phyloP scores from a whole-genome alignment of 2,329 filamentous ascomycete species.

The Remersonia thermophila region DNA sequence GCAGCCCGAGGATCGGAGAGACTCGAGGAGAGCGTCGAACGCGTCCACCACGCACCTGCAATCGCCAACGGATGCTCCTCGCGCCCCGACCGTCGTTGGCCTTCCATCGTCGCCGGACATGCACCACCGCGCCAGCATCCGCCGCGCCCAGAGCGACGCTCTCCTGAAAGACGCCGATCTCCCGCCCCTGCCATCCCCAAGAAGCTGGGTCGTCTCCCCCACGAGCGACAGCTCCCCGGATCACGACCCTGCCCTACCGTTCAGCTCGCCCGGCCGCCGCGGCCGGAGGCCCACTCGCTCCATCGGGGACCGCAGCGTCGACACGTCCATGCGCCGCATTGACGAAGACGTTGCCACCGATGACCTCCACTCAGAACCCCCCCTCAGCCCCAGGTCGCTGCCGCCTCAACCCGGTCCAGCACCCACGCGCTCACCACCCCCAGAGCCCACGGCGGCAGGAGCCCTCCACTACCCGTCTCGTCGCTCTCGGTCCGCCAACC shows the following conservation, averaged over 20 bases:
- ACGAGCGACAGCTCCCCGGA: slow-evolving; percentile 11
- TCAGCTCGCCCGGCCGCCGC: slow-evolving; percentile 2
- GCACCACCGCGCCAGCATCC: slow-evolving; percentile 7
- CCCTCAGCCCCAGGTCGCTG: background rate
- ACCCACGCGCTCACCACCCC: background rate
- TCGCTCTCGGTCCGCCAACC: background rate
- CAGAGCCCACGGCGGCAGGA: background rate
- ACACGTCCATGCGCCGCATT: slow-evolving; percentile 12
- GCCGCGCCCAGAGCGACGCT: slow-evolving; percentile 5
- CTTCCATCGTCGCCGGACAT: slow-evolving; percentile 13
- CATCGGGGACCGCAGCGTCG: slow-evolving; percentile 9
- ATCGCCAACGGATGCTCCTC: background rate
- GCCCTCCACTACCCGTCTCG: background rate
- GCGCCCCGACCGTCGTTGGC: slow-evolving; percentile 4
- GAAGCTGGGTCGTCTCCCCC: background rate
- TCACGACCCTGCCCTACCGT: slow-evolving; percentile 4
- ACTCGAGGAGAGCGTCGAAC: background rate
- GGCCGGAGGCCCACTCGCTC: slow-evolving; percentile 4
- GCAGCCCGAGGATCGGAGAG: background rate
- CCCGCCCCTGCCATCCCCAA: background rate
- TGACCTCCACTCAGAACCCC: background rate
- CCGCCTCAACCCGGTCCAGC: slow-evolving; percentile 2
- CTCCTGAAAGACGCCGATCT: background rate
- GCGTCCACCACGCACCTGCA: no score
- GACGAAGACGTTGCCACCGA: slow-evolving; percentile 8